Percentiles rank a stretch among this genome's conserved stretches.
phyloP scores from a whole-genome alignment of 345 rosid genomes.

The Diplotaxis tenuifolia region DNA sequence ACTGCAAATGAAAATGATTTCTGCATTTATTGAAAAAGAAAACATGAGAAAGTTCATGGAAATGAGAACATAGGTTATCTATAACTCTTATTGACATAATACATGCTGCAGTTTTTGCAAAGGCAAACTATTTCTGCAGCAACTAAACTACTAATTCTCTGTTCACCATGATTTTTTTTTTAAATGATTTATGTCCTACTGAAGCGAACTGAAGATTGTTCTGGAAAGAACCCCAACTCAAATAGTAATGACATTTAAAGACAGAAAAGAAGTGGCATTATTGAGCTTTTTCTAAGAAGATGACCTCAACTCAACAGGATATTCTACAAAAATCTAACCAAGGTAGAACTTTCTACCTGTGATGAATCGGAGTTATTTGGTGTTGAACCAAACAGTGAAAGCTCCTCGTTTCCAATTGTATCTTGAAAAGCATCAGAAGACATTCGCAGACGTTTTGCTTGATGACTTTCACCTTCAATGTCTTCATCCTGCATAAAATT shows the following conservation, averaged over 20 bases:
- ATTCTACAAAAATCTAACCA: slow-evolving; percentile 28
- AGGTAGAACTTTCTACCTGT: slow-evolving; percentile 54
- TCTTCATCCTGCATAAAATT: slow-evolving; percentile 68
- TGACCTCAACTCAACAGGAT: slow-evolving; percentile 8
- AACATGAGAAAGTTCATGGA: slow-evolving; percentile 27
- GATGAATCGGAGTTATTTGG: slow-evolving; percentile 76
- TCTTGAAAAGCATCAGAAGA: slow-evolving; percentile 92
- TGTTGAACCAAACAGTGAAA: slow-evolving; percentile 74
- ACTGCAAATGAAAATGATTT: slow-evolving; percentile 87
- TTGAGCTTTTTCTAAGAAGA: slow-evolving; percentile 1
- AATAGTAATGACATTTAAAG: slow-evolving; percentile 6
- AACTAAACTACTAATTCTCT: background rate
- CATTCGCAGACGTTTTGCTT: slow-evolving; percentile 71
- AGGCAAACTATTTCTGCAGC: background rate
- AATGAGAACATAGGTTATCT: slow-evolving; percentile 5
- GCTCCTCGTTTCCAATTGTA: slow-evolving; percentile 85
- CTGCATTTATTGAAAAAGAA: slow-evolving; percentile 50
- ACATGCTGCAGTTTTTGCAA: slow-evolving; percentile 7
- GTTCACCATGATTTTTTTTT: background rate
- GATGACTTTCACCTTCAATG: slow-evolving; percentile 78
- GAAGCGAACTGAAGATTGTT: background rate
- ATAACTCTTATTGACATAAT: slow-evolving; percentile 17
- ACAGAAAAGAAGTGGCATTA: slow-evolving; percentile 18
- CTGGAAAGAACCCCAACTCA: slow-evolving; percentile 8
- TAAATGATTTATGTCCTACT: background rate